These are phyloP conservation scores for Malus hybrid DNA, from an alignment of 331 rosid species.

Conservation along the genomic window DNA sequence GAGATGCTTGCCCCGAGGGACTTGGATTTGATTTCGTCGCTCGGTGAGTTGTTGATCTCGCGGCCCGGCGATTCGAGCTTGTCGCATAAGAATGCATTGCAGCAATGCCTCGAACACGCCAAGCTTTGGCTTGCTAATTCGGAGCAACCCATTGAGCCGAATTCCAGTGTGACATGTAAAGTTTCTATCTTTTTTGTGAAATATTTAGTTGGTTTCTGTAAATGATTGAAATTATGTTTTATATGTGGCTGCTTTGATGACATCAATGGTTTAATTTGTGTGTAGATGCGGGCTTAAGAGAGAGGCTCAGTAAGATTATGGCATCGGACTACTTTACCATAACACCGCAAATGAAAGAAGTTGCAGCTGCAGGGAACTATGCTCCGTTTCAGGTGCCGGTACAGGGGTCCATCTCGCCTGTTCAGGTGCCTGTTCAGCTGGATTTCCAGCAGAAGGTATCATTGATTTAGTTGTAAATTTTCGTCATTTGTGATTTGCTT, in stretches of 20 bases:
- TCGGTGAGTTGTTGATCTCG: slow-evolving; percentile 56
- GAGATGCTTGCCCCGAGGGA: slow-evolving; percentile 87
- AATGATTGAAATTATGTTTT: background rate
- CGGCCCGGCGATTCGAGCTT: slow-evolving; percentile 72
- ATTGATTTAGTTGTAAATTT: background rate
- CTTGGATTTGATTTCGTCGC: slow-evolving; percentile 60
- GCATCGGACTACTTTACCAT: slow-evolving; percentile 74
- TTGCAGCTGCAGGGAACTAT: slow-evolving; percentile 66
- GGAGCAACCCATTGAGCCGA: slow-evolving; percentile 54
- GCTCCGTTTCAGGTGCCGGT: slow-evolving; percentile 60
- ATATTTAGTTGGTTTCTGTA: background rate
- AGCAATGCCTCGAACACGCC: slow-evolving; percentile 75
- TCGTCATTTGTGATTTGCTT: background rate
- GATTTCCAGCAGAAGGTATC: slow-evolving; percentile 55
- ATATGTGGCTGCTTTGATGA: background rate
- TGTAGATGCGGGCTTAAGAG: slow-evolving; percentile 72
- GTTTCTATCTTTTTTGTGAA: background rate
- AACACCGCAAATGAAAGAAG: slow-evolving; percentile 65
- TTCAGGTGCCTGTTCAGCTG: slow-evolving; percentile 31
- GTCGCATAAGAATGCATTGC: slow-evolving; percentile 71
- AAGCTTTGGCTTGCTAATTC: slow-evolving; percentile 69
- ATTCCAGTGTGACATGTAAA: slow-evolving; percentile 59
- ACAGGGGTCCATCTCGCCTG: slow-evolving; percentile 22
- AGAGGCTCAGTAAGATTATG: slow-evolving; percentile 74
- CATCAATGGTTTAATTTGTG: background rate